Base-by-base conservation (phyloP, 2,329 filamentous ascomycete genomes). In the Emmonsiellopsis sp. region DNA sequence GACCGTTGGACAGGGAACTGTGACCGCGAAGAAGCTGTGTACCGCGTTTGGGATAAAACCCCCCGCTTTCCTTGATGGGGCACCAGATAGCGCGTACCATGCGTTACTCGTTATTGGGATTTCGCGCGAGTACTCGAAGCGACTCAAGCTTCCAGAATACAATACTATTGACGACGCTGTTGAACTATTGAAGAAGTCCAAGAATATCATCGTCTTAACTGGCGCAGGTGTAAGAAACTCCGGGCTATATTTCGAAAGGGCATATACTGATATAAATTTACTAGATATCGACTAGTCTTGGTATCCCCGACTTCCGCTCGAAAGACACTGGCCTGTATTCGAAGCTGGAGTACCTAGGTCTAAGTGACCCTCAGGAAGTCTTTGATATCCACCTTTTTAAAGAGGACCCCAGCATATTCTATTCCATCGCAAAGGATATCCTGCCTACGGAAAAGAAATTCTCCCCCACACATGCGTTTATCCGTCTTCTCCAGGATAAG, bases 251-350 rank as follows among this genome's bases (percentile, higher is more conserved):
- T 32, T 13, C 20, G 44, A 16, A 34, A 35, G 7, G 16, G 37
- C 44, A 45, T 16, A 20, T 52, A 47, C 55, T 61, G 11, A 59
- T 43, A 15, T 30, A 16, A 34, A 32, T 15, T 11, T 35, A 45
- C 20, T 57, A 77, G 72, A 97, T 98, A 61, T 96, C 91, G 30
- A 98, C 93, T 0, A 95, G 89, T 50, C 82, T 98, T 16, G 93
- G 93, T 57, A 97, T 98, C 55, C 93, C 93, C 4, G 93, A 98
- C 69, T 98, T 98, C 66, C 85, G 93, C 60, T 96, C 91, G 51
- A 93, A 93, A 69, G 87, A 89, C 64, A 95, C 85, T 1, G 92
- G 92, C 49, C 85, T 97, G 53, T 97, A 97, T 72, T 85, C 89
- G 45, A 86, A 90, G 66, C 77, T 97, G 50, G 84, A 82, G 61